phyloP scores from a whole-genome alignment of 2,329 filamentous ascomycete species.

The Calonectria fujianensis region DNA sequence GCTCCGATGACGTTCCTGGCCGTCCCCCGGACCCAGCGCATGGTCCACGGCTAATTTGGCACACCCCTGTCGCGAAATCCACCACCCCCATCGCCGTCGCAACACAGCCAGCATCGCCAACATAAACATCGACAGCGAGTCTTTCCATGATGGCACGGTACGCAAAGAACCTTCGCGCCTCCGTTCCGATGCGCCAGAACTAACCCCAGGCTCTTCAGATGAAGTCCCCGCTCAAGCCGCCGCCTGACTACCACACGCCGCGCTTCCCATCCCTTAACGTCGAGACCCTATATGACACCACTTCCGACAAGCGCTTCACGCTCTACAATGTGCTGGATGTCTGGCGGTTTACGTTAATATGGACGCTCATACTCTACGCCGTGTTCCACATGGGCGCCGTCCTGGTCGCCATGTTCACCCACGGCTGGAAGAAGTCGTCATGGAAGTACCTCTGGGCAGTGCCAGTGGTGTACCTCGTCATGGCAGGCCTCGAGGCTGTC shows the following conservation, averaged over 20 bases:
- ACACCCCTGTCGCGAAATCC: constrained; percentile 43
- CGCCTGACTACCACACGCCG: constrained; percentile 77
- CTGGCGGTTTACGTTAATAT: constrained; percentile 90
- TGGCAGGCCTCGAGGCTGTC: constrained; percentile 85
- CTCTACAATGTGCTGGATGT: constrained; percentile 87
- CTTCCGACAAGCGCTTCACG: constrained; percentile 67
- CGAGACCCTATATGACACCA: constrained; percentile 71
- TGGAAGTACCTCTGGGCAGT: constrained; percentile 82
- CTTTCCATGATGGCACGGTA: constrained; percentile 53
- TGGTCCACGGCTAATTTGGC: constrained; percentile 27
- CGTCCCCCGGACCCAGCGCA: constrained; percentile 31
- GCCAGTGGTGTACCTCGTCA: constrained; percentile 80
- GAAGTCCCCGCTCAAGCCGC: constrained; percentile 59
- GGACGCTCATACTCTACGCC: constrained; percentile 88
- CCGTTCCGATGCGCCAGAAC: not conserved
- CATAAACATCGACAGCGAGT: constrained; percentile 30
- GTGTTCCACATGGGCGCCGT: constrained; percentile 84
- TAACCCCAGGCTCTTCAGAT: constrained; percentile 49
- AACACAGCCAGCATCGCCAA: constrained; percentile 39
- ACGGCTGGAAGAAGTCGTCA: constrained; percentile 74
- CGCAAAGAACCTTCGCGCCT: not conserved
- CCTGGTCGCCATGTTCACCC: constrained; percentile 82
- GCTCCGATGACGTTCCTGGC: constrained; percentile 54
- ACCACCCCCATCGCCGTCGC: constrained; percentile 43
- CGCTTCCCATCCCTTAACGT: constrained; percentile 89